A percentile compares a stretch with the other conserved stretches of the same genome.
Conservation (phyloP, 2,329 filamentous ascomycete genomes). For the Incumbomyces delicatus region DNA sequence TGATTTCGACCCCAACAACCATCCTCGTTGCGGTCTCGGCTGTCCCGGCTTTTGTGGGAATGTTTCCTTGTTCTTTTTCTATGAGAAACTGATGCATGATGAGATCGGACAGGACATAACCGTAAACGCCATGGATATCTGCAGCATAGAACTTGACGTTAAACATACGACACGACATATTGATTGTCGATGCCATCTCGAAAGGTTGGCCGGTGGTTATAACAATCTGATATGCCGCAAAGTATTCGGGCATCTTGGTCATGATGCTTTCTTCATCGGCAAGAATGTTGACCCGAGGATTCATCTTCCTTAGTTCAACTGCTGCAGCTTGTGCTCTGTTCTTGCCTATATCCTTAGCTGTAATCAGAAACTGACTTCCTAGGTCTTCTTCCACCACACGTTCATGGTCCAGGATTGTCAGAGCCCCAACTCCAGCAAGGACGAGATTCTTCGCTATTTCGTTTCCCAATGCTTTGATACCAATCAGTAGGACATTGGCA, state of each 20-base stretch:
- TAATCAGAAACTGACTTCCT: slow-evolving; percentile 73
- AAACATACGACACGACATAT: slow-evolving; percentile 72
- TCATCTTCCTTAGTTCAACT: slow-evolving; percentile 70
- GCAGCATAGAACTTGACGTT: slow-evolving; percentile 81
- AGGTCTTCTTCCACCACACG: slow-evolving; percentile 68
- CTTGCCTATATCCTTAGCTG: slow-evolving; percentile 60
- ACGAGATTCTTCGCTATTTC: slow-evolving; percentile 97
- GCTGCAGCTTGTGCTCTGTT: slow-evolving; percentile 76
- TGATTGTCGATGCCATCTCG: slow-evolving; percentile 64
- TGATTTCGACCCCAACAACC: slow-evolving; percentile 59
- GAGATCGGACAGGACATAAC: slow-evolving; percentile 89
- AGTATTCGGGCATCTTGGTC: slow-evolving; percentile 63
- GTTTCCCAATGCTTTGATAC: slow-evolving; percentile 76
- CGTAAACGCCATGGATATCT: slow-evolving; percentile 78
- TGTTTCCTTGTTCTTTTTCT: slow-evolving; percentile 72
- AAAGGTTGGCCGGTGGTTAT: slow-evolving; percentile 84
- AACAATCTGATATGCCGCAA: slow-evolving; percentile 68
- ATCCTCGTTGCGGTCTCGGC: slow-evolving; percentile 69
- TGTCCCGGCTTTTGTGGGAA: slow-evolving; percentile 45
- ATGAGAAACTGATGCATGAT: slow-evolving; percentile 85
- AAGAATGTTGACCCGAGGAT: slow-evolving; percentile 72
- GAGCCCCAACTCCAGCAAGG: slow-evolving; percentile 78
- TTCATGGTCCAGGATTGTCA: slow-evolving; percentile 78
- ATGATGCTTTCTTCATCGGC: slow-evolving; percentile 60
- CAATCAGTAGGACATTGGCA: slow-evolving; percentile 82